Percentiles rank a stretch among this genome's conserved stretches.
Conservation (phyloP, 108 stramenopile species). For the Nannochloropsis gaditana region DNA sequence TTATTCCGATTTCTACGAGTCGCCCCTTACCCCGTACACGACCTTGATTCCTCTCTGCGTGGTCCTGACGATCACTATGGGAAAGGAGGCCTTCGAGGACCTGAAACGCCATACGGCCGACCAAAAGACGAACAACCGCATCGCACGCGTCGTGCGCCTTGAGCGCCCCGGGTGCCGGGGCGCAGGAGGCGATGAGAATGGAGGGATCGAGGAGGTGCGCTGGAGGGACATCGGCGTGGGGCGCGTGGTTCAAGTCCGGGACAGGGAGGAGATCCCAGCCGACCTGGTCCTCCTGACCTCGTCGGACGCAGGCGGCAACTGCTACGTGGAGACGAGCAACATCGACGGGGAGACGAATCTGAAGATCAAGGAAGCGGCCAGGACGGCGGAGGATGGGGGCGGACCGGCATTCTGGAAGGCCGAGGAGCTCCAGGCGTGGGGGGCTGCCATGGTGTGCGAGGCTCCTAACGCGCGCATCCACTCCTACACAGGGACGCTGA, state of each 20-base stretch:
- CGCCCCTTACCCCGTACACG: constrained; percentile 83
- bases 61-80: constrained; percentile 74
- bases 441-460: constrained; percentile 64
- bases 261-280: constrained; percentile 86
- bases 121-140: constrained; percentile 40
- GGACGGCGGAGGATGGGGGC: constrained; percentile 50
- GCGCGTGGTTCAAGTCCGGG: constrained; percentile 20
- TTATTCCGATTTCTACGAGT: constrained; percentile 66
- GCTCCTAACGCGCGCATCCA: constrained; percentile 81
- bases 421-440: constrained; percentile 48
- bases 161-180: not conserved
- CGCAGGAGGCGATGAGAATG: constrained; percentile 23
- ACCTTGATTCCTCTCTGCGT: constrained; percentile 80
- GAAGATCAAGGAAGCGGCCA: constrained; percentile 69
- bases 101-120: constrained; percentile 74
- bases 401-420: constrained; percentile 53
- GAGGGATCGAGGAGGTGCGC: constrained; percentile 25
- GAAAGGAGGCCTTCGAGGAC: constrained; percentile 82
- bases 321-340: constrained; percentile 91
- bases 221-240: constrained; percentile 46
- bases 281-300: constrained; percentile 85
- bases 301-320: constrained; percentile 66
- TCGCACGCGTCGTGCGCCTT: not conserved
- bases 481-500: not conserved
- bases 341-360: constrained; percentile 98